Conservation (phyloP, 225 moss, liverwort and hornwort genomes). For the Rhytidiadelphus loreus region DNA sequence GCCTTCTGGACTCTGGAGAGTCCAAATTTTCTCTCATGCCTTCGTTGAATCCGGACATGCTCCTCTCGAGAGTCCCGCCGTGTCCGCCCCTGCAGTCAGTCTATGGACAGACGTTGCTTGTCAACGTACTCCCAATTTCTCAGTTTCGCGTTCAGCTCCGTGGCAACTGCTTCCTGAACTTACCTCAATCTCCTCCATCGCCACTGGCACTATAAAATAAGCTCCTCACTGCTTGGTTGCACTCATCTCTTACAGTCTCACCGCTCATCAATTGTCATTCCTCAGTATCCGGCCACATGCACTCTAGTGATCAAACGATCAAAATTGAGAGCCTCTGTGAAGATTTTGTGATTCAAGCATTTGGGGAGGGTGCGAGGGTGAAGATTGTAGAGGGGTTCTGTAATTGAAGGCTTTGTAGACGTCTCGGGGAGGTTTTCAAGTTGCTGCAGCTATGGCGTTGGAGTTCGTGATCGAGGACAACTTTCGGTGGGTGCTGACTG, state of each 20-base stretch:
- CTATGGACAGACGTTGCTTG: background rate
- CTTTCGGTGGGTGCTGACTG: background rate
- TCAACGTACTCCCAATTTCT: background rate
- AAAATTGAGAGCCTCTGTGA: background rate
- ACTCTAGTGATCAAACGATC: background rate
- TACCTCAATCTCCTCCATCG: background rate
- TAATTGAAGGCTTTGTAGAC: background rate
- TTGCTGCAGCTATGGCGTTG: background rate
- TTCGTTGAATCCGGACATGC: background rate
- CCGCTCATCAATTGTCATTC: background rate
- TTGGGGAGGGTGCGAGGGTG: background rate
- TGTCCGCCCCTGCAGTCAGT: background rate
- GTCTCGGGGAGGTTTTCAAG: background rate
- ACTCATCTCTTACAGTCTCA: background rate
- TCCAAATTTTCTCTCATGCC: too few relatives aligned
- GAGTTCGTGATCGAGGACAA: background rate
- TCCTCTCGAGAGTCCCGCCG: too few relatives aligned
- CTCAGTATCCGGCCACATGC: too few relatives aligned
- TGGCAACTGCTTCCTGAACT: background rate
- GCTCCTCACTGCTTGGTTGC: too few relatives aligned
- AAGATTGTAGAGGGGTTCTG: background rate
- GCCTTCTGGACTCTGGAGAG: too few relatives aligned
- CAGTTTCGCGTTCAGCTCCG: background rate
- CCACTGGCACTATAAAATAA: background rate
- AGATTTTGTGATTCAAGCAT: background rate